These are phyloP conservation scores for Alternaria viburni DNA, from an alignment of 2,329 filamentous ascomycete species.

Conservation along the genomic window DNA sequence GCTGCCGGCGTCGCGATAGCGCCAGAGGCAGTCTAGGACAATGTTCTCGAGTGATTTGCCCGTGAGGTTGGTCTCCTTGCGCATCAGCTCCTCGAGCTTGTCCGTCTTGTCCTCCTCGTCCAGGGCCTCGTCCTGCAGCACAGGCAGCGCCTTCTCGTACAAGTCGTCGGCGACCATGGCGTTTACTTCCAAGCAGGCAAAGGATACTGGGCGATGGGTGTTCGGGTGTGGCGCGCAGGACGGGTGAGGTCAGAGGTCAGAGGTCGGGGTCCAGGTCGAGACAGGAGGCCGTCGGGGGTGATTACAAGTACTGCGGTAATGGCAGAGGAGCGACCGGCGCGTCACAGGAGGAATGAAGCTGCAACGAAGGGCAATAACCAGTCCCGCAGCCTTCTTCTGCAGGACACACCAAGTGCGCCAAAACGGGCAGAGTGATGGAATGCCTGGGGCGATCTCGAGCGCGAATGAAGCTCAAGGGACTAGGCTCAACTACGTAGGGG, in stretches of 20 bases:
- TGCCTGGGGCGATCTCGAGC: constrained; percentile 22
- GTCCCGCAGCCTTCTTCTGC: constrained; percentile 28
- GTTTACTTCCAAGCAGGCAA: constrained; percentile 29
- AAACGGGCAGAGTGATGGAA: constrained; percentile 24
- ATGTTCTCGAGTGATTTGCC: constrained; percentile 86
- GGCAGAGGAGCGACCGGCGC: constrained; percentile 29
- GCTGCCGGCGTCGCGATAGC: constrained; percentile 69
- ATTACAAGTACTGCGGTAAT: constrained; percentile 26
- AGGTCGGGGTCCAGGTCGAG: constrained; percentile 14
- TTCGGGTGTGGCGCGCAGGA: constrained; percentile 8
- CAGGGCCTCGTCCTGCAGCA: constrained; percentile 80
- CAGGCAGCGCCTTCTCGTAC: constrained; percentile 87
- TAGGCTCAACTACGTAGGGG: constrained; percentile 24
- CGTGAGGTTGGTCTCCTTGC: constrained; percentile 75
- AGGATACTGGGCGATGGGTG: constrained; percentile 5
- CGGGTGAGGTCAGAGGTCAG: constrained; percentile 4
- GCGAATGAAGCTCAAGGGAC: constrained; percentile 31
- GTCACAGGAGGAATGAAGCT: constrained; percentile 25
- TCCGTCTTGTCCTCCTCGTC: constrained; percentile 97
- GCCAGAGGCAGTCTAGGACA: constrained; percentile 89
- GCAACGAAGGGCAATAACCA: constrained; percentile 21
- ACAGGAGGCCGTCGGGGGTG: constrained; percentile 24
- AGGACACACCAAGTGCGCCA: constrained; percentile 19
- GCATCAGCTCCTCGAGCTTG: constrained; percentile 83
- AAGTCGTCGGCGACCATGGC: constrained; percentile 89